Evolutionary conservation across 2,329 filamentous ascomycete genomes (phyloP), one percentile per base, ranked within the genome.

Genomic region (Botrytis elliptica): DNA sequence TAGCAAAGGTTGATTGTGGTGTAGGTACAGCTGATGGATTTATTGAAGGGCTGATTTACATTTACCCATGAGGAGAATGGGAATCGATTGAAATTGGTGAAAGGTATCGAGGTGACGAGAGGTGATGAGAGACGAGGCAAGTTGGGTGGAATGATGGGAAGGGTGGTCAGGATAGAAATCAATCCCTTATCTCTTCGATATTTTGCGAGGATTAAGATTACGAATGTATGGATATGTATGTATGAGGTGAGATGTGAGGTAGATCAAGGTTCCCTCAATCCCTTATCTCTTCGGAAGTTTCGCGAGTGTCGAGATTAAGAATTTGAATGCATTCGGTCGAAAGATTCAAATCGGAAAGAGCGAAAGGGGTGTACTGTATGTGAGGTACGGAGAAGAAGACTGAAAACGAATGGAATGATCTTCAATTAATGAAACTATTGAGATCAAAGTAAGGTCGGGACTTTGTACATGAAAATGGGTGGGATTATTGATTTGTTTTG

Each of bases 1-100:
- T 40, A 70, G 55, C 7, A 10, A 22, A 42, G 18, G n/a, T 3
- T 25, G 36, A 10, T n/a, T 10, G 40, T 36, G 8, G 7, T 42
- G 52, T 33, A n/a, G 22, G 65, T 25, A 14, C 12, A 63, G 20
- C 29, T 20, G 36, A 46, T 20, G 5, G 25, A 40, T 36, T 36
- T 36, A 36, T 18, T 57, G 16, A 57, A 29, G 52, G 52, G 52
- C 3, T 18, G 5, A 57, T 42, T 60, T 73, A 73, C 71, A 73
- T 73, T 73, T 73, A 70, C 71, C 71, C 71, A 73, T 73, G 52
- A 73, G 71, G 65, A 60, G 14, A 29, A 70, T 42, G 40, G 62
- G 12, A 16, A 29, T 40, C 10, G 33, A 52, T 40, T 38, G 49
- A 25, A 9, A 42, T 46, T 25, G 62, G 36, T n/a, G 22, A 33